Evolutionary conservation across 1,139 yeast species (phyloP), one percentile per base, ranked within the genome.

Genomic region (Pichia sp.): DNA sequence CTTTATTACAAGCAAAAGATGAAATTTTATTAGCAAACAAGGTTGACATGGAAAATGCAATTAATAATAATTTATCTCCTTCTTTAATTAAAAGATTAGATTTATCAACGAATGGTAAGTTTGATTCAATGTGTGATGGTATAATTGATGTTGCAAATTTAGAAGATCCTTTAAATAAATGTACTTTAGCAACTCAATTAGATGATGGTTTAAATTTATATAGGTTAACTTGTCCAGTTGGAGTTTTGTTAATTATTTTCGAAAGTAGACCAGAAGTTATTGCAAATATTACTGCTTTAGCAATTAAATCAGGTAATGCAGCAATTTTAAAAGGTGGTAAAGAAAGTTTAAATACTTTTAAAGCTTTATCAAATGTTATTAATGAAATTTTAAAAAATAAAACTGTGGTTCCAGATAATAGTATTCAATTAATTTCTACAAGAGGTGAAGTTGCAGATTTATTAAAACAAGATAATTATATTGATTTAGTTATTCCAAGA

Each of bases 181-280:
- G 85, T 53, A 84, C 94, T 1, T 69, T 90, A 56, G 90, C 95
- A 37, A 79, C 82, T 35, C 78, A 87, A 62, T 70, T 94, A 35
- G 99, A 94, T 62, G 95, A 87, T 40, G 95, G 87, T 6, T 74
- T 94, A 55, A 83, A 81, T 44, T 70, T 94, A 51, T 84, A 80
- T 63, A 70, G 96, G 57, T 74, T 92, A 12, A 83, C 96, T 5
- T 84, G 96, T 29, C 98, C 98, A 16, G 89, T 94, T 8, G 99
- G 99, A 12, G 97, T 89, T 0, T 65, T 94, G 42, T 71, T 94
- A 51, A 90, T 94, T 41, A 94, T 94, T 49, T 94, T 94, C 61
- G 99, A 94, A 66, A 82, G 96, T 35, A 78, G 99, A 58, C 99
- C 99, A 29, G 99, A 94, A 62, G 98, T 94, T 16, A 92, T 94